Evolutionary conservation across 495 filamentous ascomycete genomes (phyloP).

Genomic region (Baudoinia panamericana): DNA sequence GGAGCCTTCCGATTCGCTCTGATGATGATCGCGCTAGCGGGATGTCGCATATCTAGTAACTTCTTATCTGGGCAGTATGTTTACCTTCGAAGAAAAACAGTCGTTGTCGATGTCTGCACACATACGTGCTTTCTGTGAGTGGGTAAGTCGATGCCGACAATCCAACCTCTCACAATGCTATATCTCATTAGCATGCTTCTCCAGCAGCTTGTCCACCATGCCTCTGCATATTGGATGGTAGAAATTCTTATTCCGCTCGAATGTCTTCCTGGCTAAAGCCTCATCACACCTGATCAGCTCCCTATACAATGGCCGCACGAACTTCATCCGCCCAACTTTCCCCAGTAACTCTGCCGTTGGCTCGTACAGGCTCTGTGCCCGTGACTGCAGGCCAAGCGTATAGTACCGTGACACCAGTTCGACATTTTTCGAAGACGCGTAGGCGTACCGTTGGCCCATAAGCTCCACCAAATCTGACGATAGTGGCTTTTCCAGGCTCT

Average conservation of each 20-base stretch:
- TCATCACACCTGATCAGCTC: constrained; percentile 58
- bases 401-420: constrained; percentile 73
- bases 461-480: constrained; percentile 45
- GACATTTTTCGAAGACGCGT: constrained; percentile 58
- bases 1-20: too few relatives aligned
- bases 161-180: not conserved
- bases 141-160: too few relatives aligned
- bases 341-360: constrained; percentile 63
- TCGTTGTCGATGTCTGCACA: too few relatives aligned
- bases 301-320: constrained; percentile 69
- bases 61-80: too few relatives aligned
- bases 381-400: constrained; percentile 60
- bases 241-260: constrained; percentile 74
- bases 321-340: constrained; percentile 89
- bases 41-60: too few relatives aligned
- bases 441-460: constrained; percentile 60
- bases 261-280: constrained; percentile 63
- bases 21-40: too few relatives aligned
- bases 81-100: too few relatives aligned
- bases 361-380: constrained; percentile 49
- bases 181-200: constrained; percentile 2
- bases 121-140: too few relatives aligned
- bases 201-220: constrained; percentile 64
- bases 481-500: constrained; percentile 49
- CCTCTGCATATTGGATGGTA: constrained; percentile 89